phyloP scores from a whole-genome alignment of 768 basidiomycete species.

The Boletus rubroflammeus region DNA sequence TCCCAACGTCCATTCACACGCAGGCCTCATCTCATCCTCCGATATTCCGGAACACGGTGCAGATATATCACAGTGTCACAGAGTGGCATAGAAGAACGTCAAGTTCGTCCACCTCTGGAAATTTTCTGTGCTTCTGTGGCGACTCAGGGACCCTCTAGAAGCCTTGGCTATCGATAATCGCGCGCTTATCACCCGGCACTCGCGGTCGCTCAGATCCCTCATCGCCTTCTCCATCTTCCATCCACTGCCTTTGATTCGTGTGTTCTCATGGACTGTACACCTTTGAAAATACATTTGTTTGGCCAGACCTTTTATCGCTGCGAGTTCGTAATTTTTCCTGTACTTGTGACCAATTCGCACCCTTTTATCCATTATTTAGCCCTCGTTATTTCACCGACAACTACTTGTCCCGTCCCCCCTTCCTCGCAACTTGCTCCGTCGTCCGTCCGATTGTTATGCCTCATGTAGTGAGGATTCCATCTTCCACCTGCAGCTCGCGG shows the following conservation, averaged over 20 bases:
- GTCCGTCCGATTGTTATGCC: slow-evolving; percentile 4
- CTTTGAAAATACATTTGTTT: neutral
- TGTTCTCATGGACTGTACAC: neutral
- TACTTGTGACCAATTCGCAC: neutral
- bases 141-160: slow-evolving; percentile 18
- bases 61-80: slow-evolving; percentile 20
- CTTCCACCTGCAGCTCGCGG: slow-evolving; percentile 1
- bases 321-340: slow-evolving; percentile 8
- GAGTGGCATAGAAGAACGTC: slow-evolving; percentile 17
- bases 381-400: neutral
- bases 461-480: slow-evolving; percentile 6
- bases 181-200: slow-evolving; percentile 18
- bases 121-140: slow-evolving; percentile 27
- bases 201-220: slow-evolving; percentile 2
- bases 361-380: neutral
- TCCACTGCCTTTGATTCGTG: neutral
- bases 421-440: neutral
- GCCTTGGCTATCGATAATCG: slow-evolving; percentile 24
- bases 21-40: slow-evolving; percentile 6
- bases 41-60: slow-evolving; percentile 6
- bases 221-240: neutral
- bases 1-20: slow-evolving; percentile 19
- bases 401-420: neutral
- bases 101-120: slow-evolving; percentile 21
- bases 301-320: neutral